Conservation (phyloP, 202 grass and related monocot species). For the Brachypodium distachyon region DNA sequence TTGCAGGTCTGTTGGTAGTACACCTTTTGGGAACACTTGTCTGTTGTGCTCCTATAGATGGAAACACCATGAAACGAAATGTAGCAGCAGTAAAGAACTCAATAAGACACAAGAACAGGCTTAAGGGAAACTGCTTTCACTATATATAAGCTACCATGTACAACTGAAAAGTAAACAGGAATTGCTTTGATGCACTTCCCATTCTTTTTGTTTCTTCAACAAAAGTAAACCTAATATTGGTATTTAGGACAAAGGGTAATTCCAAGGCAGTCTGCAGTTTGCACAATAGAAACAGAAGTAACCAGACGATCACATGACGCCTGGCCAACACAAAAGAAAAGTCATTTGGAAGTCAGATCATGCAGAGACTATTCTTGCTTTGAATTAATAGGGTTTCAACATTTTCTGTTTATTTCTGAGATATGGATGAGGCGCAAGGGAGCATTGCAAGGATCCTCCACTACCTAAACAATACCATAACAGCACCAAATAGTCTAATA, state of each 20-base stretch:
- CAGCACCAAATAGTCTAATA: neutral
- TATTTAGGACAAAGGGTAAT: neutral
- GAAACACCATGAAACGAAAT: slow-evolving; percentile 9
- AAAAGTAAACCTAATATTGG: neutral
- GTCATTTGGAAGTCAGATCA: neutral
- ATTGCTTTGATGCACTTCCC: neutral
- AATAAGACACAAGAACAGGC: neutral
- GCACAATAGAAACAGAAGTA: neutral
- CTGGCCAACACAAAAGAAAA: neutral
- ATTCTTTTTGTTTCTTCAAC: neutral
- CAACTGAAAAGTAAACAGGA: neutral
- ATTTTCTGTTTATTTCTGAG: neutral
- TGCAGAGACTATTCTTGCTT: neutral
- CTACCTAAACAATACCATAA: neutral
- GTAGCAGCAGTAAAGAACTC: neutral
- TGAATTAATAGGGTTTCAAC: neutral
- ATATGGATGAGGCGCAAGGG: neutral
- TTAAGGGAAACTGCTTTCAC: neutral
- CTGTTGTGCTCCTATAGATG: slow-evolving; percentile 40
- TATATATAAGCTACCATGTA: neutral
- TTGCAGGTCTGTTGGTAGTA: slow-evolving; percentile 80
- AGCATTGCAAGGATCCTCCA: neutral
- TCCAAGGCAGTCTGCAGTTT: neutral
- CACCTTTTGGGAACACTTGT: slow-evolving; percentile 46
- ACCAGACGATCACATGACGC: neutral